Evolutionary conservation across 208 protist genomes (phyloP).

Genomic region (Dictyostelium gargantuum): DNA sequence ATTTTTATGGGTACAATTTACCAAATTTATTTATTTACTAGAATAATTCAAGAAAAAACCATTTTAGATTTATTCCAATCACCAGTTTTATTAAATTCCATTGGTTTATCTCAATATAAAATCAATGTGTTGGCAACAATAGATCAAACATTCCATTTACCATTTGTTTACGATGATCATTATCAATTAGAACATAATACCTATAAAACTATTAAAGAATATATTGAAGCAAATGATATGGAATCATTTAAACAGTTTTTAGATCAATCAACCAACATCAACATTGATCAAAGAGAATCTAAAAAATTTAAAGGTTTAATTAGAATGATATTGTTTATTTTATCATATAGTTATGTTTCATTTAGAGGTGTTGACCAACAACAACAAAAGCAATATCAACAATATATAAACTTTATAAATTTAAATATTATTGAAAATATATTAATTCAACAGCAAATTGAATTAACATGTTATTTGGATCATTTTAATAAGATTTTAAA

Average conservation of each 20-base stretch:
- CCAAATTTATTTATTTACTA: background rate
- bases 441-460: background rate
- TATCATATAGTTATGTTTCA: background rate
- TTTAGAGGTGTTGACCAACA: background rate
- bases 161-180: background rate
- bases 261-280: too few species aligned
- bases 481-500: background rate
- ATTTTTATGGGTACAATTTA: background rate
- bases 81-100: background rate
- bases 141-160: background rate
- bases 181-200: background rate
- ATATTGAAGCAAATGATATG: background rate
- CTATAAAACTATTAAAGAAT: background rate
- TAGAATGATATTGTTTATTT: conserved; percentile 23
- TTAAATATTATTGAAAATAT: background rate
- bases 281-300: too few species aligned
- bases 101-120: background rate
- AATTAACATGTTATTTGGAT: background rate
- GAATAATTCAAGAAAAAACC: background rate
- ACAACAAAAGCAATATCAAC: background rate
- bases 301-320: background rate
- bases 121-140: background rate
- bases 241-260: background rate
- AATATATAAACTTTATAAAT: background rate
- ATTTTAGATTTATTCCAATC: background rate